These are phyloP conservation scores for Eucalyptus urophylla DNA, from an alignment of 345 rosid species.

Conservation along the genomic window DNA sequence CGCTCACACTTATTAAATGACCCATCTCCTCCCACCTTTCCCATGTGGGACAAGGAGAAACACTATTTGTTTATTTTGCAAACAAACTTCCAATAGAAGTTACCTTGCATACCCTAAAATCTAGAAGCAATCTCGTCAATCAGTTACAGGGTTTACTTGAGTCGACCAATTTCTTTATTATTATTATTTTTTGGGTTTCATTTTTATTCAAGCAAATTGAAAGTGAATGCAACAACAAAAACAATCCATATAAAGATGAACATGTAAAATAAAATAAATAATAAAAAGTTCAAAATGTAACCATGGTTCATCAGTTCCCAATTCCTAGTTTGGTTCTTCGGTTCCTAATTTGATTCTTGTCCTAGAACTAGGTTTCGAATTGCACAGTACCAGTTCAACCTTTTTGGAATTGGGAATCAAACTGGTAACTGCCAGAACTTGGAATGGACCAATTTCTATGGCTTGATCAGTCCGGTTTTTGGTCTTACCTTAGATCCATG, in stretches of 20 bases:
- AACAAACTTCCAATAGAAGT: no score
- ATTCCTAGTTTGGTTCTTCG: no score
- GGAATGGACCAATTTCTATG: neutral
- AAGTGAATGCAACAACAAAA: neutral
- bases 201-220: neutral
- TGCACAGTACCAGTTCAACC: neutral
- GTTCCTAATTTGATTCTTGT: neutral
- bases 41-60: no score
- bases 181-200: no score
- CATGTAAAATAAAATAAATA: neutral
- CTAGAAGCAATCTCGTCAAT: neutral
- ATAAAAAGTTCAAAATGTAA: neutral
- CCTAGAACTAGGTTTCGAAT: neutral
- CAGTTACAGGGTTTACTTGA: rapidly evolving
- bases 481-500: neutral
- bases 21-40: no score
- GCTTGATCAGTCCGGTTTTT: neutral
- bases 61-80: no score
- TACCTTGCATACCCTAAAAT: neutral
- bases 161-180: neutral
- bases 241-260: neutral
- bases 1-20: no score
- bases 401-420: neutral
- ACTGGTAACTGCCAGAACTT: rapidly evolving
- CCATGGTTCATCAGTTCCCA: neutral